Evolutionary conservation across 805 yeast species (phyloP), one percentile per base, ranked within the genome.

Genomic region (Yarrowia sp.): DNA sequence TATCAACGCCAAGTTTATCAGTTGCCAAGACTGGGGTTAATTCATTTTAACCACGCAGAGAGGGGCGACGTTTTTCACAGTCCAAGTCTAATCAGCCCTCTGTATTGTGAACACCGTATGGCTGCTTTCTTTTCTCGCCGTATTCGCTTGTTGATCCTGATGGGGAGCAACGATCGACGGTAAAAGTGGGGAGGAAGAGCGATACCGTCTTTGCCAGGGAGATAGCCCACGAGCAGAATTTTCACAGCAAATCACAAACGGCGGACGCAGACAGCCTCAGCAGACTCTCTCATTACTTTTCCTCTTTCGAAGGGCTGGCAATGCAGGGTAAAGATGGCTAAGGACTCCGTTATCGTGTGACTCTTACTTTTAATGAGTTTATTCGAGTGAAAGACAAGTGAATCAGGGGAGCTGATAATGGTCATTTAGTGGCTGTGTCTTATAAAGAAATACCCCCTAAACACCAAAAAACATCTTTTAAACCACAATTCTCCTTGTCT

Each of bases 221-320:
- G 56, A 52, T 52, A 34, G 42, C 42, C 56, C 56, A 52, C 42
- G 42, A 36, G 56, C 30, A 24, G 9, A 17, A 19, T 15, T n/a
- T 17, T n/a, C n/a, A n/a, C 24, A 49, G 39, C 55, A 49, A 34
- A 30, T 30, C n/a, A 10, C 15, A 47, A n/a, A 34, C 20, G n/a
- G n/a, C n/a, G n/a, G 24, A 34, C 5, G n/a, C 36, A 34, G 7
- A 30, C 7, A 24, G 30, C 7, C 30, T 24, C 30, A 24, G 30
- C 6, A 24, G 34, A 30, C 19, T 47, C 12, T 24, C 52, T 9
- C 52, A 3, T 30, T 14, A 14, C 8, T 47, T 24, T n/a, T 30
- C 7, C 52, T 12, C 52, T 9, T 47, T 24, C 30, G 30, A 24
- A 24, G 3, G 30, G 30, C 30, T 24, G 30, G 30, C 30, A 24